Conservation (phyloP, 2,329 filamentous ascomycete species). For the Cladophialophora carrionii region DNA sequence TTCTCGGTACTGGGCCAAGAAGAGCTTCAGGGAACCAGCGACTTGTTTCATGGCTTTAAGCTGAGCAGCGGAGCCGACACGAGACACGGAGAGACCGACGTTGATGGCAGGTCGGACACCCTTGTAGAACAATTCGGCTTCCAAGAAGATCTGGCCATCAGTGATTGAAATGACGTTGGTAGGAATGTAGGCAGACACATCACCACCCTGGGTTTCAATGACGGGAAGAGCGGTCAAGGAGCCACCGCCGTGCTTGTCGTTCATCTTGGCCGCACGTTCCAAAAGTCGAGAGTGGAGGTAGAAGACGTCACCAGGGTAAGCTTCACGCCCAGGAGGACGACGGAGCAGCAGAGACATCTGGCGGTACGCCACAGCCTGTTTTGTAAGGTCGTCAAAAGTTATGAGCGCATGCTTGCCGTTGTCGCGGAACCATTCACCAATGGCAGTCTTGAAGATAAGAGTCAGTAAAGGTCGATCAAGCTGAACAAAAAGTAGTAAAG, state of each 20-base stretch:
- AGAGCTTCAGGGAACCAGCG: conserved; percentile 98
- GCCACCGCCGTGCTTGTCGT: conserved; percentile 89
- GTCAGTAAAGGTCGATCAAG: too few relatives aligned
- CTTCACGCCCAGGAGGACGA: conserved; percentile 98
- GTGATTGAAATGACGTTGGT: conserved; percentile 99
- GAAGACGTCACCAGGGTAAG: conserved; percentile 98
- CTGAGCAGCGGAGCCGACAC: conserved; percentile 99
- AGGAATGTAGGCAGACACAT: conserved; percentile 99
- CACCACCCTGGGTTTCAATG: conserved; percentile 99
- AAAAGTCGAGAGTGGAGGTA: conserved; percentile 99
- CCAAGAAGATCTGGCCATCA: conserved; percentile 99
- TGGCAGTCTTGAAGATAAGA: conserved; percentile 42
- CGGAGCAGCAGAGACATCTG: conserved; percentile 98
- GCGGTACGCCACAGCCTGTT: conserved; percentile 94
- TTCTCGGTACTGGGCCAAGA: conserved; percentile 99
- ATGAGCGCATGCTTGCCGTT: conserved; percentile 86
- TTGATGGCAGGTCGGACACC: conserved; percentile 99
- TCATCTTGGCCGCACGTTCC: conserved; percentile 99
- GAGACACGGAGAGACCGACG: conserved; percentile 99
- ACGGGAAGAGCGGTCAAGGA: conserved; percentile 95
- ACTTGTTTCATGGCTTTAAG: conserved; percentile 99
- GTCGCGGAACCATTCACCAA: conserved; percentile 77
- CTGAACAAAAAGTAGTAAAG: too few relatives aligned
- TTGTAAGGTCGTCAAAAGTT: conserved; percentile 85
- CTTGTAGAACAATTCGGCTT: conserved; percentile 99